phyloP scores from a whole-genome alignment of 148 eudicot genomes.

The Polygonum maritimum region DNA sequence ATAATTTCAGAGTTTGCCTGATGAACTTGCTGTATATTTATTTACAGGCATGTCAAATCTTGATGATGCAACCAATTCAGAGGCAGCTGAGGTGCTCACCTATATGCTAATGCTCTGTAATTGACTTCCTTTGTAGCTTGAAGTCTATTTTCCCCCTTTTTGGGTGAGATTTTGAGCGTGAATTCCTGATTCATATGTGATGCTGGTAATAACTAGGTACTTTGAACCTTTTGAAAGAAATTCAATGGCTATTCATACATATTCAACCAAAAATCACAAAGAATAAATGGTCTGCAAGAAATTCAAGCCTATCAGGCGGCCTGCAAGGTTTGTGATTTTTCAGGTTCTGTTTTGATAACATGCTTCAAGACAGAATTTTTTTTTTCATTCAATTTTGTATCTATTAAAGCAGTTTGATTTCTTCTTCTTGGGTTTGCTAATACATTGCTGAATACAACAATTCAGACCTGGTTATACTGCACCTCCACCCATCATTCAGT shows the following conservation, averaged over 20 bases:
- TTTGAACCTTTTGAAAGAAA: neutral
- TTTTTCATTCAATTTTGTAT: neutral
- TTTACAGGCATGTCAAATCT: slow-evolving; percentile 33
- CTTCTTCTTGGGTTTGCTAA: neutral
- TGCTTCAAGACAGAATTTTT: neutral
- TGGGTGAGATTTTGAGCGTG: neutral
- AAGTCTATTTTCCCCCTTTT: neutral
- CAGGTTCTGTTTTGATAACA: neutral
- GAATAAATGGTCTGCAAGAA: neutral
- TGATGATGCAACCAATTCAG: slow-evolving; percentile 17
- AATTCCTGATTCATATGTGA: neutral
- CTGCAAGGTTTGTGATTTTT: slow-evolving; percentile 3
- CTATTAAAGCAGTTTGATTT: too few species aligned
- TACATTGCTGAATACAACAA: slow-evolving; percentile 33
- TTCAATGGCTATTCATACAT: neutral
- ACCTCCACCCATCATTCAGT: slow-evolving; percentile 65
- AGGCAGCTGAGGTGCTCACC: slow-evolving; percentile 32
- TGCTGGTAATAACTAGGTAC: neutral
- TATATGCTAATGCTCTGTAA: neutral
- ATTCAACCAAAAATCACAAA: neutral
- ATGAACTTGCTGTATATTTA: slow-evolving; percentile 5
- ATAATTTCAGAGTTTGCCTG: neutral
- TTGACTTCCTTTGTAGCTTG: neutral
- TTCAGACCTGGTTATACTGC: slow-evolving; percentile 86
- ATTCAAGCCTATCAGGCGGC: too few species aligned